Percentiles rank a stretch among this genome's conserved stretches.
Conservation (phyloP, 495 filamentous ascomycete genomes). For the Talaromyces stipitatus region DNA sequence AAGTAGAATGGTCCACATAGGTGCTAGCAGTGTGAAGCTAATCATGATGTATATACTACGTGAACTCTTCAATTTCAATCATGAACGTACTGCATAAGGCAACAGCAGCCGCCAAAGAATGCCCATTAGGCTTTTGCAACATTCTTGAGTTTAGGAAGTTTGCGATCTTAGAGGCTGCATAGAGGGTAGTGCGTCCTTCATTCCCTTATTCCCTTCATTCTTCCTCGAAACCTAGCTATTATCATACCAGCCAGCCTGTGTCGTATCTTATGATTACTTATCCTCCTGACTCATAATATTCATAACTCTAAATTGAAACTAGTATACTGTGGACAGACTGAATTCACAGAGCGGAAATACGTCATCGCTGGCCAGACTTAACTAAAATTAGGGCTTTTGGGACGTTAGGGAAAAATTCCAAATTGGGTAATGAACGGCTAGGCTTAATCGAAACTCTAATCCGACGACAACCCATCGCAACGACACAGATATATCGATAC, state of each 20-base stretch:
- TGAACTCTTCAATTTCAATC: too few relatives aligned
- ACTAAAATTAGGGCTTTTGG: not conserved
- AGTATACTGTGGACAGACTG: too few relatives aligned
- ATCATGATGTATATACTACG: too few relatives aligned
- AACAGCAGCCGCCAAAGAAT: too few relatives aligned
- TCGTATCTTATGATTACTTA: not conserved
- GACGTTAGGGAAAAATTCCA: not conserved
- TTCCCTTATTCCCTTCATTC: too few relatives aligned
- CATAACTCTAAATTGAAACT: not conserved
- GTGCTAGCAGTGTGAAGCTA: too few relatives aligned
- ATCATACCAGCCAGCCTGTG: not conserved
- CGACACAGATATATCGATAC: not conserved
- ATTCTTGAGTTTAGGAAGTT: not conserved
- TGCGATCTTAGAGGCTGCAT: not conserved
- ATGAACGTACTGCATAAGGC: too few relatives aligned
- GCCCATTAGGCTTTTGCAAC: not conserved
- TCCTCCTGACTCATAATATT: not conserved
- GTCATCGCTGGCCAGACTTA: too few relatives aligned
- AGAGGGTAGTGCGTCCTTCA: too few relatives aligned
- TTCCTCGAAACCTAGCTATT: not conserved
- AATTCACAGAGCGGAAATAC: too few relatives aligned
- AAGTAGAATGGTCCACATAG: too few relatives aligned
- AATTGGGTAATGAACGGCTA: not conserved
- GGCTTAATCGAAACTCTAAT: not conserved
- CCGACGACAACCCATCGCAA: not conserved